Percentiles rank a stretch among this genome's conserved stretches.
Conservation (phyloP, 1,284 basidiomycete species). For the Anthracocystis setariae region DNA sequence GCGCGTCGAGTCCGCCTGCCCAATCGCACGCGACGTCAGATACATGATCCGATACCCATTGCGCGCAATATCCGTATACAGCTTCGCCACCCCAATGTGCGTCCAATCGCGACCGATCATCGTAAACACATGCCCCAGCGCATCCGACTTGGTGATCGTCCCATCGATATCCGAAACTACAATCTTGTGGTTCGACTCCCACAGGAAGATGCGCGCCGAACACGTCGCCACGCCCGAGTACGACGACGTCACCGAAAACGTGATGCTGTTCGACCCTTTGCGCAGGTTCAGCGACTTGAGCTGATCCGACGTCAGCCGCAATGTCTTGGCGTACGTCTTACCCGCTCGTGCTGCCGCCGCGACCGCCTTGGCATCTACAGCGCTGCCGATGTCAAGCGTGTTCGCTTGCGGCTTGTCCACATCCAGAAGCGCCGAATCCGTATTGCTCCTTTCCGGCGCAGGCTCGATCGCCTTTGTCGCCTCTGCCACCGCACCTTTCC, state of each 20-base stretch:
- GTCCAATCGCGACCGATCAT: constrained; percentile 99
- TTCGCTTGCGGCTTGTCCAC: constrained; percentile 17
- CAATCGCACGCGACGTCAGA: constrained; percentile 95
- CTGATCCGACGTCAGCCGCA: constrained; percentile 85
- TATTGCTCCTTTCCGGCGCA: constrained; percentile 31
- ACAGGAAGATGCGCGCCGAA: constrained; percentile 92
- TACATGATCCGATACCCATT: constrained; percentile 99
- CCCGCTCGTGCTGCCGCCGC: constrained; percentile 57
- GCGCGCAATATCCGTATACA: constrained; percentile 92
- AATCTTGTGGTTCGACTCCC: constrained; percentile 88
- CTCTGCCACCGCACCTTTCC: not conserved
- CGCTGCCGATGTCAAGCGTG: too few relatives aligned
- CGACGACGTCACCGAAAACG: constrained; percentile 87
- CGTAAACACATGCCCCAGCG: constrained; percentile 94
- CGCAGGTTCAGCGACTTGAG: constrained; percentile 79
- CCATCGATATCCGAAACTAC: constrained; percentile 99
- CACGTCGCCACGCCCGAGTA: constrained; percentile 82
- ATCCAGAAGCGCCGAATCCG: constrained; percentile 46
- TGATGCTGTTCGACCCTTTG: constrained; percentile 88
- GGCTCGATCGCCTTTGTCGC: not conserved
- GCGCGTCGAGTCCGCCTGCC: constrained; percentile 95
- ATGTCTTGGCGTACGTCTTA: constrained; percentile 86
- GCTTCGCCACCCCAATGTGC: constrained; percentile 94
- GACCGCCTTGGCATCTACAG: not conserved
- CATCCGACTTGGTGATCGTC: constrained; percentile 94